Conservation (phyloP, 2,329 filamentous ascomycete genomes). For the Pseudonectria foliicola region DNA sequence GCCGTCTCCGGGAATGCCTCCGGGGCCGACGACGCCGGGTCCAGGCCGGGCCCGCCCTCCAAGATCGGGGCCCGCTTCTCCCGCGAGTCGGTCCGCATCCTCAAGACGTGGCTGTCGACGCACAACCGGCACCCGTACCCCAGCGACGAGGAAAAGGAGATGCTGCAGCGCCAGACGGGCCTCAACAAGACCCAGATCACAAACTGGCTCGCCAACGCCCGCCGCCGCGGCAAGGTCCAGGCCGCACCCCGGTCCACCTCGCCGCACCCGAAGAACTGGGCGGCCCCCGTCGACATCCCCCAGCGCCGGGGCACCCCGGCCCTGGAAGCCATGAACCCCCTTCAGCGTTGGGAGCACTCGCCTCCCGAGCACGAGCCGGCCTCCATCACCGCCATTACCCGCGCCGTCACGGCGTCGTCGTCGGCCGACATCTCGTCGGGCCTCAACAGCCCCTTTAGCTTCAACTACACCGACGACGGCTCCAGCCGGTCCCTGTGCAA, state of each 20-base stretch:
- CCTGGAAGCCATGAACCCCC: slow-evolving; percentile 46
- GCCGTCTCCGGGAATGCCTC: too few relatives aligned
- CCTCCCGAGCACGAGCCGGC: slow-evolving; percentile 55
- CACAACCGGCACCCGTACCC: slow-evolving; percentile 83
- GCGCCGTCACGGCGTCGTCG: slow-evolving; percentile 48
- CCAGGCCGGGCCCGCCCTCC: slow-evolving; percentile 31
- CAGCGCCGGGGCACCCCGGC: slow-evolving; percentile 49
- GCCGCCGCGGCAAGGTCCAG: slow-evolving; percentile 72
- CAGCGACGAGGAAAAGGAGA: slow-evolving; percentile 77
- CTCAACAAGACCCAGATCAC: slow-evolving; percentile 78
- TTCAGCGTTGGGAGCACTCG: slow-evolving; percentile 53
- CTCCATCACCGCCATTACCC: slow-evolving; percentile 50
- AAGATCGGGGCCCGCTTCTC: slow-evolving; percentile 74
- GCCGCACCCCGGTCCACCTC: slow-evolving; percentile 57
- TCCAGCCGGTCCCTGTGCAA: slow-evolving; percentile 51
- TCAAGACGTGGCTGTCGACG: slow-evolving; percentile 78
- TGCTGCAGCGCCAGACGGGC: slow-evolving; percentile 69
- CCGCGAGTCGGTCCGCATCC: slow-evolving; percentile 66
- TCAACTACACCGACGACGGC: slow-evolving; percentile 54
- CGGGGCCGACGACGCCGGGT: slow-evolving; percentile 15
- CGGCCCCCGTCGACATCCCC: slow-evolving; percentile 67
- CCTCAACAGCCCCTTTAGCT: slow-evolving; percentile 49
- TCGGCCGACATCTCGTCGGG: slow-evolving; percentile 44
- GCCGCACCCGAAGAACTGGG: slow-evolving; percentile 55
- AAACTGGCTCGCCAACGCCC: slow-evolving; percentile 89